These are phyloP conservation scores for Syzygium aqueum DNA, from an alignment of 345 rosid species.

Conservation along the genomic window DNA sequence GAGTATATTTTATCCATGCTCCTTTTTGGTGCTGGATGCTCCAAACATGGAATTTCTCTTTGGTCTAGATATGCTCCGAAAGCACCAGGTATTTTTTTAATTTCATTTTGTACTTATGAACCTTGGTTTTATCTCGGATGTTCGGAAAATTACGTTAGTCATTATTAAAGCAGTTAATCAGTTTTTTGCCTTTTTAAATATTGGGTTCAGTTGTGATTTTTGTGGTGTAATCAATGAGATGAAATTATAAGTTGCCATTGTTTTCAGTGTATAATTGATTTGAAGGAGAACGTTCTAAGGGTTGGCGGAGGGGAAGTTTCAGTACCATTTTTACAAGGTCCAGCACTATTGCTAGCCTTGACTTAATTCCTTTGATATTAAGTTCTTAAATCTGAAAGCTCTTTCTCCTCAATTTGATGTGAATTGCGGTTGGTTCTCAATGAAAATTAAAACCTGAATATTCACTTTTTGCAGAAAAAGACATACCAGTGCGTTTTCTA, in stretches of 20 bases:
- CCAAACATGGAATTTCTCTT: constrained; percentile 96
- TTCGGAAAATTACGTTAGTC: background rate
- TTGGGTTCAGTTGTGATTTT: background rate
- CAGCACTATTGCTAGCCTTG: constrained; percentile 3
- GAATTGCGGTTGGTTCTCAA: background rate
- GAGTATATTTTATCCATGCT: constrained; percentile 80
- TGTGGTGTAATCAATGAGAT: background rate
- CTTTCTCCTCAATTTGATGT: background rate
- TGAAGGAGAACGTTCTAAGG: constrained; percentile 80
- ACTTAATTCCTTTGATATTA: background rate
- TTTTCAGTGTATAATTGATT: constrained; percentile 81
- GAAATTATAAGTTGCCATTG: background rate
- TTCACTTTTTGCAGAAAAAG: constrained; percentile 59
- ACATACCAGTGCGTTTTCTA: constrained; percentile 68
- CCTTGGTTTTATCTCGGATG: background rate
- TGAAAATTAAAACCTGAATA: background rate
- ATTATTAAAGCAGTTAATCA: background rate
- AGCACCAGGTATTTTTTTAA: constrained; percentile 76
- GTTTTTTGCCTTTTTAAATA: background rate
- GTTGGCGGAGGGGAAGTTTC: constrained; percentile 97
- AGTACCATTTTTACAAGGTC: constrained; percentile 96
- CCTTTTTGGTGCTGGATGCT: constrained; percentile 87
- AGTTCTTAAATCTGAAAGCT: background rate
- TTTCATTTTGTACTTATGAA: background rate
- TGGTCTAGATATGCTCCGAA: constrained; percentile 98